phyloP scores from a whole-genome alignment of 805 yeast genomes.

The Schizosaccharomyces cryophilus region DNA sequence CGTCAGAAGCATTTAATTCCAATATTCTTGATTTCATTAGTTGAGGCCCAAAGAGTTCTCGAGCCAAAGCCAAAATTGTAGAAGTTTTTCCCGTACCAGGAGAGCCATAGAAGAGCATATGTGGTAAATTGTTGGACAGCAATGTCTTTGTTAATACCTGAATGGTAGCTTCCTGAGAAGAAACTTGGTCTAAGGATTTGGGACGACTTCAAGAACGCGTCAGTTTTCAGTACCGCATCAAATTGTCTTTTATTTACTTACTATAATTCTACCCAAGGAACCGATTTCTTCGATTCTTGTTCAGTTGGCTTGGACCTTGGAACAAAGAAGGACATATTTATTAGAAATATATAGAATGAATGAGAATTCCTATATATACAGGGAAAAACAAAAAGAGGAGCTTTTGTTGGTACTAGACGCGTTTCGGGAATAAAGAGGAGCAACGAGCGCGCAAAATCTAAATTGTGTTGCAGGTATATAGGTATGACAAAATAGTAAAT shows the following conservation, averaged over 20 bases:
- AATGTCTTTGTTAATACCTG: slow-evolving; percentile 57
- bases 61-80: slow-evolving; percentile 65
- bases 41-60: slow-evolving; percentile 61
- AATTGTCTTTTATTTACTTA: not conserved
- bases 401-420: not conserved
- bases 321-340: not conserved
- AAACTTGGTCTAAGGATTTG: slow-evolving; percentile 54
- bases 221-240: not conserved
- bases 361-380: not conserved
- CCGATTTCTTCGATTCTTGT: not conserved
- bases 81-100: slow-evolving; percentile 90
- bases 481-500: too few relatives aligned
- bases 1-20: slow-evolving; percentile 90
- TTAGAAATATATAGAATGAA: not conserved
- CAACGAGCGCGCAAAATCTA: too few relatives aligned
- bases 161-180: slow-evolving; percentile 81
- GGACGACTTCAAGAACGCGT: slow-evolving; percentile 36
- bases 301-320: not conserved
- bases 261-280: not conserved
- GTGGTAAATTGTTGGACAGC: slow-evolving; percentile 65
- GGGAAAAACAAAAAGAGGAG: not conserved
- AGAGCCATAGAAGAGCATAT: slow-evolving; percentile 79
- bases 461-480: too few relatives aligned
- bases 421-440: not conserved
- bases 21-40: slow-evolving; percentile 62